Evolutionary conservation across 2,329 filamentous ascomycete species (phyloP), one percentile per base, ranked within the genome.

Genomic region (Mariannaea sp.): DNA sequence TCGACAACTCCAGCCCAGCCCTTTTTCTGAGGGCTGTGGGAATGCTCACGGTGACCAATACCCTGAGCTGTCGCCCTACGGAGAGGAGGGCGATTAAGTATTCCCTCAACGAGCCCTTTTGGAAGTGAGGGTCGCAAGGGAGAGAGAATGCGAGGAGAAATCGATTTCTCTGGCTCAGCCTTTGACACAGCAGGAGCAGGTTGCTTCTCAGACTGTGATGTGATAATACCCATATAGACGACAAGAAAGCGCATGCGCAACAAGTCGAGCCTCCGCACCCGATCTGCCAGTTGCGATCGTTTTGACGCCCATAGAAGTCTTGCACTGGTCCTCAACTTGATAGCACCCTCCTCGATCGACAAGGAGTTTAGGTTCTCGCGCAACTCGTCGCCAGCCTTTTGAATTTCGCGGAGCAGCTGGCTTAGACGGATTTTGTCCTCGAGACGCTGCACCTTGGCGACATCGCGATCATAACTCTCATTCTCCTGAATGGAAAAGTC

Each of bases 221-320:
- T 68, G 47, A 86, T 75, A 55, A 85, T 78, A 58, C 83, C 80
- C 80, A 87, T 81, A 68, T 85, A 85, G 30, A 85, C 76, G 29
- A 86, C 82, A 26, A 87, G 71, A 65, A 87, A 86, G 56, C 84
- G 79, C 81, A 85, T 85, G 66, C 84, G 77, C 65, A 87, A 68
- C 62, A 86, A 70, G 61, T 87, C 84, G 33, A 87, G 72, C 40
- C 83, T 75, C 49, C 80, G 77, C 48, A 86, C 73, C 45, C 80
- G 77, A 59, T 84, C 81, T 66, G 85, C 80, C 43, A 87, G 71
- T 45, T 75, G 73, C 44, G 68, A 70, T 60, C 81, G 77, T 65
- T 80, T 80, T 53, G 73, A 73, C 4, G 80, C 82, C 84, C 84
- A 87, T 20, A 86, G 71, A 1, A 86, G 55, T 44, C 83, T 76